phyloP scores from a whole-genome alignment of 345 rosid genomes.

The Lepidium sativum region DNA sequence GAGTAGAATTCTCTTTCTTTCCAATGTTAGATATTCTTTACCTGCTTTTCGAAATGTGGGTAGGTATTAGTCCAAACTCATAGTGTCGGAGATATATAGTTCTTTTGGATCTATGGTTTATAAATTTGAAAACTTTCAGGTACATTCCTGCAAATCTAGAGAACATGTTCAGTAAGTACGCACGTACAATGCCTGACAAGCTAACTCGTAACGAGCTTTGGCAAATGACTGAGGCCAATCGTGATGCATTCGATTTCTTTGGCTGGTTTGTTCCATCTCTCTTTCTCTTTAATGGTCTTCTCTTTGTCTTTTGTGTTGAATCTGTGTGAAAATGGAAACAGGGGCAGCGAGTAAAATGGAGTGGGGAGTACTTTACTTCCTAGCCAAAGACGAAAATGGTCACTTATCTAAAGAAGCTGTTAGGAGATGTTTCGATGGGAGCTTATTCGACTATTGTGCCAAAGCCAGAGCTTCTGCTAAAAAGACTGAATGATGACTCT shows the following conservation, averaged over 20 bases:
- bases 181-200: slow-evolving; percentile 45
- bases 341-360: slow-evolving; percentile 46
- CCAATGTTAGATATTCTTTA: no score
- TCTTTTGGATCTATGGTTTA: neutral
- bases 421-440: slow-evolving; percentile 57
- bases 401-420: slow-evolving; percentile 54
- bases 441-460: slow-evolving; percentile 54
- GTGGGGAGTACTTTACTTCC: slow-evolving; percentile 42
- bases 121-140: slow-evolving; percentile 16
- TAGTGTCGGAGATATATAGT: neutral
- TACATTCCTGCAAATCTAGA: slow-evolving; percentile 48
- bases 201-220: slow-evolving; percentile 43
- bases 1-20: no score
- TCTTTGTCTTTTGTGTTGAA: neutral
- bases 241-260: slow-evolving; percentile 37
- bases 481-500: slow-evolving; percentile 23
- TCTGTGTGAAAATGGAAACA: slow-evolving; percentile 10
- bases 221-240: slow-evolving; percentile 51
- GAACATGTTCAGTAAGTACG: slow-evolving; percentile 62
- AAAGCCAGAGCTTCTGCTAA: slow-evolving; percentile 21
- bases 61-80: no score
- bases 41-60: no score
- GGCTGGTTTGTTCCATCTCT: slow-evolving; percentile 36
- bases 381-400: slow-evolving; percentile 54
- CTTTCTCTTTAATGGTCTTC: neutral